phyloP scores from a whole-genome alignment of 192 early-diverging fungal genomes.

The Dissophora ornata region DNA sequence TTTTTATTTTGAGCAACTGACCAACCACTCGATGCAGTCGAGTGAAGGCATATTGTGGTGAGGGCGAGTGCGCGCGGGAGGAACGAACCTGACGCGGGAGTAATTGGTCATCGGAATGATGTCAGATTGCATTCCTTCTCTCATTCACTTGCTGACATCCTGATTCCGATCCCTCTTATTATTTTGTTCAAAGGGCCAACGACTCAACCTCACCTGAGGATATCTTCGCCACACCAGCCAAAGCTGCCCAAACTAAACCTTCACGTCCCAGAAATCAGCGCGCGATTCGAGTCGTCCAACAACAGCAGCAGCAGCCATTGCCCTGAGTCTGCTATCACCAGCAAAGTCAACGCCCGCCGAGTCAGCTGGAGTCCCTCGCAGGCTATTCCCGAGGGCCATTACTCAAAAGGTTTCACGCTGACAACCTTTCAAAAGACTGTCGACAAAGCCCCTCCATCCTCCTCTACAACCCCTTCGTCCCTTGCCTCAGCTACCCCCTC shows the following conservation, averaged over 20 bases:
- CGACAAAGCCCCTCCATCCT: background rate
- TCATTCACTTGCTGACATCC: background rate
- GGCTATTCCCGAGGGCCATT: constrained; percentile 41
- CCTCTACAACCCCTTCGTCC: background rate
- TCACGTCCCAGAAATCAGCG: constrained; percentile 20
- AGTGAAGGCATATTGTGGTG: too few relatives aligned
- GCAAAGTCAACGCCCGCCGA: constrained; percentile 13
- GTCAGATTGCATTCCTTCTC: background rate
- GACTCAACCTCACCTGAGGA: constrained; percentile 6
- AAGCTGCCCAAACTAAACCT: constrained; percentile 29
- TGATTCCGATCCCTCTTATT: background rate
- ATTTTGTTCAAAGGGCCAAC: background rate
- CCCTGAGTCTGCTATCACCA: background rate
- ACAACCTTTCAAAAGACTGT: constrained; percentile 22
- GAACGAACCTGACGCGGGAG: too few relatives aligned
- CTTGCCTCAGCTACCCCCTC: background rate
- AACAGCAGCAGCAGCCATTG: background rate
- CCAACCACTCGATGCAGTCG: too few relatives aligned
- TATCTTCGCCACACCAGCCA: constrained; percentile 29
- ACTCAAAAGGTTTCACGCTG: constrained; percentile 53
- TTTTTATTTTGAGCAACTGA: too few relatives aligned
- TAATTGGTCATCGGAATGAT: too few relatives aligned
- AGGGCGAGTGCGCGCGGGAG: too few relatives aligned
- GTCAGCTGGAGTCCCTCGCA: constrained; percentile 48
- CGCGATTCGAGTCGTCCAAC: background rate